These are phyloP conservation scores for Stachybotrys echinatus DNA, from an alignment of 2,329 filamentous ascomycete species.

Conservation along the genomic window DNA sequence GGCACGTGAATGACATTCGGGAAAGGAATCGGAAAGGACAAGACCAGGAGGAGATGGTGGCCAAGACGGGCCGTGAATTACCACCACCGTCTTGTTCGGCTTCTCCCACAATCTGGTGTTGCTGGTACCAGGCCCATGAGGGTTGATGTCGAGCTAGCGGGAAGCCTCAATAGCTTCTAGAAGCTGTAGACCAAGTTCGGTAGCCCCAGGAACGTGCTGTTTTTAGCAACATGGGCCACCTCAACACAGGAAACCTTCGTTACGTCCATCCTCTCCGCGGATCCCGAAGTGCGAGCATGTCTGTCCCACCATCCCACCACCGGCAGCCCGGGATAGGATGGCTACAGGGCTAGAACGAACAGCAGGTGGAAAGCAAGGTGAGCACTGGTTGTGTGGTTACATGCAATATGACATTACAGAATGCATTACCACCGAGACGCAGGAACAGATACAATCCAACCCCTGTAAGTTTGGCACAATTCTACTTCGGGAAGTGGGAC, in stretches of 20 bases:
- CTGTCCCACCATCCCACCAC: no score
- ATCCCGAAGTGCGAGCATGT: no score
- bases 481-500: no score
- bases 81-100: no score
- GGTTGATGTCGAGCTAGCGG: not conserved
- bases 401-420: slow-evolving; percentile 10
- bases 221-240: not conserved
- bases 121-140: not conserved
- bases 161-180: not conserved
- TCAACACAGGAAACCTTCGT: no score
- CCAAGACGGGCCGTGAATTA: not conserved
- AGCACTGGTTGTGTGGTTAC: not conserved
- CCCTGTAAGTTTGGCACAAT: not conserved
- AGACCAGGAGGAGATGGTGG: no score
- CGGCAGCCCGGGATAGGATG: no score
- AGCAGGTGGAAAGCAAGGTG: not conserved
- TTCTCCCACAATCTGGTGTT: not conserved
- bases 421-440: not conserved
- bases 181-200: slow-evolving; percentile 1
- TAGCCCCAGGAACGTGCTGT: not conserved
- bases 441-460: not conserved
- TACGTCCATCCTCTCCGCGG: no score
- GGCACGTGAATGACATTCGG: no score
- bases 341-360: no score
- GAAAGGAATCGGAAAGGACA: no score